Evolutionary conservation across 1,139 yeast species (phyloP).

Genomic region (Protomyces lactucae-debilis): DNA sequence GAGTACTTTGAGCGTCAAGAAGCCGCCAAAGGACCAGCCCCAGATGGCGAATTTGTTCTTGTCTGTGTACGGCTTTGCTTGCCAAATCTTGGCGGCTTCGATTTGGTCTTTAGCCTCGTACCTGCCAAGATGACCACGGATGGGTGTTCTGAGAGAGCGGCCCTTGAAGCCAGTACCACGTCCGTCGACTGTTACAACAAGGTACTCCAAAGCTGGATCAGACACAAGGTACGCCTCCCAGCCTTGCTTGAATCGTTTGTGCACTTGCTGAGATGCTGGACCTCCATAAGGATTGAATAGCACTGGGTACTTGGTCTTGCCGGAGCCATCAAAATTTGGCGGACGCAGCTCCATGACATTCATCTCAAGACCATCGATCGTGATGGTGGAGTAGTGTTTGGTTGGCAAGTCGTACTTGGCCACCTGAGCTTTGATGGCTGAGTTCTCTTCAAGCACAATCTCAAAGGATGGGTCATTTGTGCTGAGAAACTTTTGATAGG

Average conservation of each 20-base stretch:
- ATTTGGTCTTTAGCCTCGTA: conserved; percentile 85
- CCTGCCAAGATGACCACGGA: conserved; percentile 65
- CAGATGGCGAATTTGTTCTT: conserved; percentile 69
- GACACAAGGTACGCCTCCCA: conserved; percentile 71
- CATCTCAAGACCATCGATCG: conserved; percentile 43
- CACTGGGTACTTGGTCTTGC: conserved; percentile 59
- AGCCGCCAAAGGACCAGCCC: conserved; percentile 96
- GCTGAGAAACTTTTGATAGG: conserved; percentile 59
- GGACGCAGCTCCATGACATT: conserved; percentile 76
- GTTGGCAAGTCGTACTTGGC: conserved; percentile 33
- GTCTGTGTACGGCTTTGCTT: conserved; percentile 53
- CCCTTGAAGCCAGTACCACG: conserved; percentile 92
- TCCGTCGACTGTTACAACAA: conserved; percentile 83
- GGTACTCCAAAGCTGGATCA: conserved; percentile 51
- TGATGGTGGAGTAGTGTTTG: conserved; percentile 37
- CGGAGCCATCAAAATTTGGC: conserved; percentile 52
- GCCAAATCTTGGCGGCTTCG: conserved; percentile 59
- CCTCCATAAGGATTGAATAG: conserved; percentile 88
- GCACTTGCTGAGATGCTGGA: conserved; percentile 79
- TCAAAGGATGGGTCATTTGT: conserved; percentile 37
- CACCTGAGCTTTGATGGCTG: conserved; percentile 23
- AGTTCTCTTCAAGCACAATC: conserved; percentile 29
- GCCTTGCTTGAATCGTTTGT: conserved; percentile 51
- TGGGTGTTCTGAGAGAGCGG: conserved; percentile 66
- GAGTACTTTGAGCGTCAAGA: conserved; percentile 66